phyloP scores from a whole-genome alignment of 441 rosid genomes.

The Mallotus japonicus region DNA sequence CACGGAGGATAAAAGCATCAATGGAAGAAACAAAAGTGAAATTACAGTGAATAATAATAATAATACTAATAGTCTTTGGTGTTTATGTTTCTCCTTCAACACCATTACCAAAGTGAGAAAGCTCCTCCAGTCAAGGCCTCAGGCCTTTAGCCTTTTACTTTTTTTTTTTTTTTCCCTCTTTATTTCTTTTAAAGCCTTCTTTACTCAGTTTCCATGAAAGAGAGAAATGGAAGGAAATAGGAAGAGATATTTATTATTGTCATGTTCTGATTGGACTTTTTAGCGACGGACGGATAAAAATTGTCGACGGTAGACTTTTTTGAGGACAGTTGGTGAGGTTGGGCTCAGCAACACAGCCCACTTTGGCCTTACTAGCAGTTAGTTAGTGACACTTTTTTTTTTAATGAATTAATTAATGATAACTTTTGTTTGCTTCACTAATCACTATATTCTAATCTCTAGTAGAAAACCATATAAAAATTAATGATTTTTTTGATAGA shows the following conservation, averaged over 20 bases:
- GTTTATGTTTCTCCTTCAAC: conserved; percentile 18
- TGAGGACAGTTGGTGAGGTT: background rate
- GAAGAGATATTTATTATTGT: background rate
- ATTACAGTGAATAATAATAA: conserved; percentile 10
- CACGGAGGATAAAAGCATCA: conserved; percentile 33
- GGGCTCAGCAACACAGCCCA: background rate
- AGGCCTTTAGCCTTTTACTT: too few species aligned
- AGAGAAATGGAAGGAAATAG: background rate
- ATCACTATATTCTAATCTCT: too few species aligned
- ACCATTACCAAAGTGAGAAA: conserved; percentile 48
- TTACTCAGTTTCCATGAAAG: conserved; percentile 9
- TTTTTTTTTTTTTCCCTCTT: background rate
- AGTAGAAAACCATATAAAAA: too few species aligned
- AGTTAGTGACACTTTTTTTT: background rate
- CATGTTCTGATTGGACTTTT: background rate
- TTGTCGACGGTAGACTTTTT: background rate
- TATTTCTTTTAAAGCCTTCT: background rate
- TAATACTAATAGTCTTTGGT: background rate
- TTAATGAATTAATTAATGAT: too few species aligned
- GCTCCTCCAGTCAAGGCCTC: background rate
- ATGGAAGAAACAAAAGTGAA: conserved; percentile 24
- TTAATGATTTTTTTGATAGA: too few species aligned
- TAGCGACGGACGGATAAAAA: background rate
- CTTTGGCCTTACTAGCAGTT: background rate
- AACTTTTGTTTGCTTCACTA: too few species aligned